These are phyloP conservation scores for Mycena latifolia DNA, from an alignment of 768 basidiomycete genomes.

Conservation along the genomic window DNA sequence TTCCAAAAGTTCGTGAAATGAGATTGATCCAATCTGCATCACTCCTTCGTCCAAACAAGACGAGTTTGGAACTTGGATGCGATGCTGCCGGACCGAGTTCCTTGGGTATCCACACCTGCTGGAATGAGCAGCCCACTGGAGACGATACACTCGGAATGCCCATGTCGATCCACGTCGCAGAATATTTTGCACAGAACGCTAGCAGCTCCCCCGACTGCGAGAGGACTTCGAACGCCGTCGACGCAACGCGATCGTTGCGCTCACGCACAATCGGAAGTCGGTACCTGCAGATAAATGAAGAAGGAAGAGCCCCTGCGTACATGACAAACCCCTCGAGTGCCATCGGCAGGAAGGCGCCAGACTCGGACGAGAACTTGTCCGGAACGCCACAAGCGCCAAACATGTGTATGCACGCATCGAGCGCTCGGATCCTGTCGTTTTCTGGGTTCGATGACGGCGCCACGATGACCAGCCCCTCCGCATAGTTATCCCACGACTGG, in stretches of 20 bases:
- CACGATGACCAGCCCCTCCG: constrained; percentile 44
- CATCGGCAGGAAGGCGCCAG: constrained; percentile 49
- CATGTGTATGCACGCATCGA: constrained; percentile 52
- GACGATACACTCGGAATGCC: background rate
- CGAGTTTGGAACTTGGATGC: background rate
- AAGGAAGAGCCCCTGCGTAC: constrained; percentile 44
- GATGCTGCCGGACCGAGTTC: background rate
- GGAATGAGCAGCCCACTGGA: background rate
- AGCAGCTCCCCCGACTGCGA: constrained; percentile 45
- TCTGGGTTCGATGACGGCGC: constrained; percentile 37
- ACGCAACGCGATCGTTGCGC: constrained; percentile 42
- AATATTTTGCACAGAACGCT: constrained; percentile 48
- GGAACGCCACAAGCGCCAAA: constrained; percentile 42
- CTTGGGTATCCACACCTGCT: constrained; percentile 23
- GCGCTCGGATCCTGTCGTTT: constrained; percentile 48
- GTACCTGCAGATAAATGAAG: constrained; percentile 49
- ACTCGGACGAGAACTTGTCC: constrained; percentile 33
- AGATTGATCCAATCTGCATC: constrained; percentile 7
- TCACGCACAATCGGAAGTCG: constrained; percentile 46
- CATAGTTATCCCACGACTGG: constrained; percentile 46
- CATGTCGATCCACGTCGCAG: constrained; percentile 48
- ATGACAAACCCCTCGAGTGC: constrained; percentile 44
- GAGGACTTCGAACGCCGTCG: constrained; percentile 46
- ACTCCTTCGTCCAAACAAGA: constrained; percentile 1
- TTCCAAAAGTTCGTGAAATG: background rate